Evolutionary conservation across 1,139 yeast species (phyloP).

Genomic region (Protomyces inundatus): DNA sequence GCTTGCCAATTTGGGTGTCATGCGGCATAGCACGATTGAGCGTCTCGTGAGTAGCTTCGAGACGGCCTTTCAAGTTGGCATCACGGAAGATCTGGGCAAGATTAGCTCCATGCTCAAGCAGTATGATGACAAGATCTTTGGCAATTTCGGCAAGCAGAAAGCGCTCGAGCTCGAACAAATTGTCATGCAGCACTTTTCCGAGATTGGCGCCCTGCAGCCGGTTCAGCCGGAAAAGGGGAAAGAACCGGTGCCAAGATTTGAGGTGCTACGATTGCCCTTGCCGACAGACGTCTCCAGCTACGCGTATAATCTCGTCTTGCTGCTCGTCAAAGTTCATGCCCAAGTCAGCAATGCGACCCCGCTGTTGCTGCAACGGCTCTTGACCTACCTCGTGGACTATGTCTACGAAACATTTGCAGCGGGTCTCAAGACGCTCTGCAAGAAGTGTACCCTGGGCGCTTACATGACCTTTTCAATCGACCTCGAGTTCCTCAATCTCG

Average conservation of each 20-base stretch:
- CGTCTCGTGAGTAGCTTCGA: slow-evolving; percentile 48
- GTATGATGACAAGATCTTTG: slow-evolving; percentile 51
- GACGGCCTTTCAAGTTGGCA: slow-evolving; percentile 44
- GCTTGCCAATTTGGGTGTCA: slow-evolving; percentile 50
- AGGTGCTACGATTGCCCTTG: slow-evolving; percentile 32
- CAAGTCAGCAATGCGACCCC: slow-evolving; percentile 49
- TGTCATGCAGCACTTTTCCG: slow-evolving; percentile 43
- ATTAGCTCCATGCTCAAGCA: slow-evolving; percentile 46
- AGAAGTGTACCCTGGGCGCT: slow-evolving; percentile 40
- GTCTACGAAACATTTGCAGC: slow-evolving; percentile 28
- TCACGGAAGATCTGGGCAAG: slow-evolving; percentile 43
- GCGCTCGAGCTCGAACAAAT: neutral
- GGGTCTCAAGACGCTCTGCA: slow-evolving; percentile 29
- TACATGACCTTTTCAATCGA: slow-evolving; percentile 43
- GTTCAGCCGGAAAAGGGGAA: slow-evolving; percentile 45
- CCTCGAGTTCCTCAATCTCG: slow-evolving; percentile 38
- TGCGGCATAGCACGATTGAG: slow-evolving; percentile 48
- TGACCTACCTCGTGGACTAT: slow-evolving; percentile 47
- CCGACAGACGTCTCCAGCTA: slow-evolving; percentile 47
- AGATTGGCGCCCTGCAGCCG: slow-evolving; percentile 46
- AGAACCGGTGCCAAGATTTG: slow-evolving; percentile 43
- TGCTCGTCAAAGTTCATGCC: slow-evolving; percentile 52
- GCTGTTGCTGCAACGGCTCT: slow-evolving; percentile 44
- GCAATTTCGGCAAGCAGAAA: slow-evolving; percentile 46
- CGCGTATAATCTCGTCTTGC: slow-evolving; percentile 49